Percentiles rank a stretch among this genome's conserved stretches.
Evolutionary conservation across 2,329 filamentous ascomycete genomes (phyloP).

Genomic region (Fusarium agapanthi): DNA sequence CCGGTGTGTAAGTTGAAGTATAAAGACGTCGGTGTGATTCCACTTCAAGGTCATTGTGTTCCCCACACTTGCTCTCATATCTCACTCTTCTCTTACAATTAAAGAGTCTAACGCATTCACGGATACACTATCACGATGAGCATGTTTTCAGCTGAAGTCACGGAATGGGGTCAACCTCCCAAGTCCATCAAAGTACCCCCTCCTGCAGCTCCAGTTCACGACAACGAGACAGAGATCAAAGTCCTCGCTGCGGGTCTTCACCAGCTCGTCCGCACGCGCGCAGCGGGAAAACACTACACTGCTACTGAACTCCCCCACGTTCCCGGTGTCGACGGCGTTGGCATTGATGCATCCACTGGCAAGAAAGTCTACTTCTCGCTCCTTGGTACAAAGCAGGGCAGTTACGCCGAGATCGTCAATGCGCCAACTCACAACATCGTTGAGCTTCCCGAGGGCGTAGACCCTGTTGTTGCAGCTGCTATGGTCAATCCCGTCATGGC

Average conservation of each 20-base stretch:
- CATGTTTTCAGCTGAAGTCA: slow-evolving; percentile 52
- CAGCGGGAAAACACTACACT: slow-evolving; percentile 64
- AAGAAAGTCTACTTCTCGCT: slow-evolving; percentile 59
- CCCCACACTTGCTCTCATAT: not conserved
- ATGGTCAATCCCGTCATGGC: slow-evolving; percentile 64
- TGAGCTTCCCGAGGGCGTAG: slow-evolving; percentile 54
- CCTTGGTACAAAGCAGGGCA: slow-evolving; percentile 49
- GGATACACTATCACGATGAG: slow-evolving; percentile 22
- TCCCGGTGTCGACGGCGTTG: slow-evolving; percentile 64
- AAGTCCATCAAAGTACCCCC: slow-evolving; percentile 44
- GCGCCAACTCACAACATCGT: slow-evolving; percentile 51
- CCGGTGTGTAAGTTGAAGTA: not conserved
- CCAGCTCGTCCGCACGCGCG: slow-evolving; percentile 61
- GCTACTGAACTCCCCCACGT: slow-evolving; percentile 58
- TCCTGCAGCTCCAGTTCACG: slow-evolving; percentile 47
- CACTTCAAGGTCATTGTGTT: not conserved
- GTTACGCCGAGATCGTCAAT: slow-evolving; percentile 59
- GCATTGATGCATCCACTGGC: slow-evolving; percentile 54
- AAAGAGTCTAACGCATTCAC: no score
- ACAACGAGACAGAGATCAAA: slow-evolving; percentile 57
- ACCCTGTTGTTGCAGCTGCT: slow-evolving; percentile 60
- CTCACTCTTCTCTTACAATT: no score
- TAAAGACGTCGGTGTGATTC: slow-evolving; percentile 15
- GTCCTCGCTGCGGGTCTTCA: slow-evolving; percentile 63
- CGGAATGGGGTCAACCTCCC: slow-evolving; percentile 48